These are phyloP conservation scores for Spizellomyces sp. DNA, from an alignment of 192 early-diverging fungal species.

Conservation along the genomic window DNA sequence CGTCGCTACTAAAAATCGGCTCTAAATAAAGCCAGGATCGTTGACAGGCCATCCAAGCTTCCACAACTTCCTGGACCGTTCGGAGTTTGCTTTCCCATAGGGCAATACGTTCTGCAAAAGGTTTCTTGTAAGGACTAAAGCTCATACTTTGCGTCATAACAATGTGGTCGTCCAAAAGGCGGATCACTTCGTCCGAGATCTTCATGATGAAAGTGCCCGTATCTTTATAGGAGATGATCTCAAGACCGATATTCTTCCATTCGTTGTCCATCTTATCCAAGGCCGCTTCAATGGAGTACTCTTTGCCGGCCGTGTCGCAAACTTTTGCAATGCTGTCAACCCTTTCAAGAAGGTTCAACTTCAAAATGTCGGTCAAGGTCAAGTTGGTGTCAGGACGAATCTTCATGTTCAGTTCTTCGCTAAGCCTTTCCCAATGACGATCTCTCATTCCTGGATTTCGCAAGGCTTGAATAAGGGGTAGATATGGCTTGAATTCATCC, in stretches of 20 bases:
- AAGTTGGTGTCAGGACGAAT: constrained; percentile 51
- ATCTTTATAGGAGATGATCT: constrained; percentile 64
- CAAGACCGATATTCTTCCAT: constrained; percentile 56
- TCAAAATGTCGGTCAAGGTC: constrained; percentile 55
- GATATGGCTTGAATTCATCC: constrained; percentile 62
- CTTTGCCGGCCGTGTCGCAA: constrained; percentile 62
- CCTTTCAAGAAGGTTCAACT: constrained; percentile 56
- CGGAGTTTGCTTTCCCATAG: constrained; percentile 61
- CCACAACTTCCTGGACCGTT: constrained; percentile 62
- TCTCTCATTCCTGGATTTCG: constrained; percentile 65
- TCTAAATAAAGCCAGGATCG: constrained; percentile 64
- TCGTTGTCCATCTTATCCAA: constrained; percentile 64
- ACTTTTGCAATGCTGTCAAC: constrained; percentile 61
- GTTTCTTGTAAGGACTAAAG: constrained; percentile 64
- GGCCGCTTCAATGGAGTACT: constrained; percentile 64
- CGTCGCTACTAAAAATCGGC: constrained; percentile 63
- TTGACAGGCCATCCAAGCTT: constrained; percentile 63
- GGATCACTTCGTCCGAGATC: constrained; percentile 58
- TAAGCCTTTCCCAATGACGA: constrained; percentile 59
- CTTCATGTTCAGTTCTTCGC: constrained; percentile 53
- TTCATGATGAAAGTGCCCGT: constrained; percentile 65
- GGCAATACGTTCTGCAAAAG: constrained; percentile 57
- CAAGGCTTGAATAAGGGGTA: constrained; percentile 62
- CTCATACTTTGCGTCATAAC: constrained; percentile 68
- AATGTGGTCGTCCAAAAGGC: constrained; percentile 61